Evolutionary conservation across 495 filamentous ascomycete species (phyloP).

Genomic region (Penicillium canescens): DNA sequence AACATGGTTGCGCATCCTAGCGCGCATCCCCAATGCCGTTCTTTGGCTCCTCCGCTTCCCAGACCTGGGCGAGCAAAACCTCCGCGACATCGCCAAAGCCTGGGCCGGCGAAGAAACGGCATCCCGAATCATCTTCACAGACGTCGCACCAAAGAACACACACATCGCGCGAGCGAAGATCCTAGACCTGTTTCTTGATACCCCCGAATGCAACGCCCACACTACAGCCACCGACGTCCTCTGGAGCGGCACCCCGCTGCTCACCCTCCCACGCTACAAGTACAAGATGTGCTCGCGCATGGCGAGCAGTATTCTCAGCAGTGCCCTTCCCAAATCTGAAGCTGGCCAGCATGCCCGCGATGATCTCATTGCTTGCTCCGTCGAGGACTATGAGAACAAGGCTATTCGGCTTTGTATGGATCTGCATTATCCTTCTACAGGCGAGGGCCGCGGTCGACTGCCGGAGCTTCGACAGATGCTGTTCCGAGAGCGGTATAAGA

Average conservation of each 20-base stretch:
- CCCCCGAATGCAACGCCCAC: conserved; percentile 97
- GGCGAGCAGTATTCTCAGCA: conserved; percentile 90
- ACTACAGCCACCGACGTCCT: conserved; percentile 96
- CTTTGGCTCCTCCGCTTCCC: conserved; percentile 97
- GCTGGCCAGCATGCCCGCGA: conserved; percentile 66
- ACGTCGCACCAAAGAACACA: conserved; percentile 91
- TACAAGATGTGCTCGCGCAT: conserved; percentile 99
- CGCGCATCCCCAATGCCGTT: conserved; percentile 81
- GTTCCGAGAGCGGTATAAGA: conserved; percentile 78
- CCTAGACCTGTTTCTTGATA: conserved; percentile 94
- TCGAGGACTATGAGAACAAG: conserved; percentile 82
- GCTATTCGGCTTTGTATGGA: conserved; percentile 72
- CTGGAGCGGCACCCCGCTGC: conserved; percentile 91
- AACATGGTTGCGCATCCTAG: conserved; percentile 91
- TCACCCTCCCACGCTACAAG: conserved; percentile 90
- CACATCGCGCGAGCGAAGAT: conserved; percentile 92
- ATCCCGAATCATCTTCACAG: conserved; percentile 91
- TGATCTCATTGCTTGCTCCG: conserved; percentile 73
- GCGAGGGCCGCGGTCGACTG: conserved; percentile 65
- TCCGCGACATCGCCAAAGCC: conserved; percentile 71
- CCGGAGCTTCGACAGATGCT: conserved; percentile 76
- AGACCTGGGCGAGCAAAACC: conserved; percentile 84
- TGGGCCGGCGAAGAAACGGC: conserved; percentile 91
- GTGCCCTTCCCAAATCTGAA: conserved; percentile 72
- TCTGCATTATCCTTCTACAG: conserved; percentile 59